These are phyloP conservation scores for Nicotiana knightiana DNA, from an alignment of 257 asterid species.

Conservation along the genomic window DNA sequence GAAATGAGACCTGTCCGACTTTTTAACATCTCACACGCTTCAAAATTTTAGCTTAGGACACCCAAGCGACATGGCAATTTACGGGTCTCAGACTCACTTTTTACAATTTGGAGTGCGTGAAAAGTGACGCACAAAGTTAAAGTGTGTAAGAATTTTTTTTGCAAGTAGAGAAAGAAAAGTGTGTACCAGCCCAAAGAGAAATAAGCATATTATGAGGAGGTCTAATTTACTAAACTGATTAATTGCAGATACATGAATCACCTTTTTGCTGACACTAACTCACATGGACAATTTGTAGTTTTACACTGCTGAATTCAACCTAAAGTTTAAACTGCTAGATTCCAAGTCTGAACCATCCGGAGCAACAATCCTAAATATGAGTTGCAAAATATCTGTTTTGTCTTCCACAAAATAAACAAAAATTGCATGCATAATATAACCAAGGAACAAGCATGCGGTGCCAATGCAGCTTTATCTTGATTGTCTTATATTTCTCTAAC, in stretches of 20 bases:
- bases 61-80: not conserved
- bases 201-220: not conserved
- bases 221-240: not conserved
- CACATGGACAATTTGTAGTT: not conserved
- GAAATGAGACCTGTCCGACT: too few relatives aligned
- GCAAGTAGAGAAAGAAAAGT: not conserved
- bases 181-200: not conserved
- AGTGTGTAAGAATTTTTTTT: not conserved
- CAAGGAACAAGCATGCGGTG: not conserved
- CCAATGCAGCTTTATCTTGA: not conserved
- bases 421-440: not conserved
- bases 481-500: not conserved
- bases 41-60: not conserved
- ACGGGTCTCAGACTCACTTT: not conserved
- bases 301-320: not conserved
- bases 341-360: not conserved
- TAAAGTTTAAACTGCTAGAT: not conserved
- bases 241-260: not conserved
- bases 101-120: not conserved
- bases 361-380: not conserved
- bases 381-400: not conserved
- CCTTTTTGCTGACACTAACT: not conserved
- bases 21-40: too few relatives aligned
- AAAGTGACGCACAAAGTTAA: not conserved
- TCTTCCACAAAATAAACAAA: not conserved